These are phyloP conservation scores for Aschersonia sp. DNA, from an alignment of 2,329 filamentous ascomycete species.

Conservation along the genomic window DNA sequence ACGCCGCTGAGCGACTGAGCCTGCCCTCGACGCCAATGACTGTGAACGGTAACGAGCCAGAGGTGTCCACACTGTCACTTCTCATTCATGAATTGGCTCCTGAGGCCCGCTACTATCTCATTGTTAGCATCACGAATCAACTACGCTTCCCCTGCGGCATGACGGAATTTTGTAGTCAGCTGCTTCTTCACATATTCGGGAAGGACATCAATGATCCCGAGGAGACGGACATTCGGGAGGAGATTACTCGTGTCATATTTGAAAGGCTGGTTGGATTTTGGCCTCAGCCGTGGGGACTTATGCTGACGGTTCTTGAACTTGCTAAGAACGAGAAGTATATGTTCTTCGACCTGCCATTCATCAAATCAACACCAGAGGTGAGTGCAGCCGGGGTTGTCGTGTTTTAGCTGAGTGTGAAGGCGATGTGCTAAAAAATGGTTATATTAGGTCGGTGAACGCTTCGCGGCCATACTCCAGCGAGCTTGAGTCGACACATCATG, in stretches of 20 bases:
- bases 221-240: conserved; percentile 72
- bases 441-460: conserved; percentile 21
- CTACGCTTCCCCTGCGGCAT: conserved; percentile 79
- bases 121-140: conserved; percentile 80
- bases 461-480: conserved; percentile 19
- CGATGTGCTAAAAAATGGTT: conserved; percentile 3
- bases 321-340: conserved; percentile 81
- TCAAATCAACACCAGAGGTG: conserved; percentile 83
- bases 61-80: conserved; percentile 60
- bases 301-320: conserved; percentile 77
- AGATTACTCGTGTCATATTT: conserved; percentile 76
- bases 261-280: conserved; percentile 81
- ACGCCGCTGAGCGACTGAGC: conserved; percentile 47
- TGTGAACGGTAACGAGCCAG: conserved; percentile 24
- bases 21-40: conserved; percentile 45
- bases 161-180: conserved; percentile 85
- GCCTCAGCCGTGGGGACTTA: conserved; percentile 90
- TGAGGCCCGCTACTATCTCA: conserved; percentile 71
- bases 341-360: conserved; percentile 87
- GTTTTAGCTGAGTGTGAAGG: too few relatives aligned
- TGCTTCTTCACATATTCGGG: conserved; percentile 73
- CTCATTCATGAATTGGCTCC: conserved; percentile 61
- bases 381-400: conserved; percentile 7
- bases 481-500: conserved; percentile 8
- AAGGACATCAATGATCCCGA: conserved; percentile 60